Base-by-base conservation (phyloP, 352 stramenopile genomes). In the Aphanomyces euteiches region DNA sequence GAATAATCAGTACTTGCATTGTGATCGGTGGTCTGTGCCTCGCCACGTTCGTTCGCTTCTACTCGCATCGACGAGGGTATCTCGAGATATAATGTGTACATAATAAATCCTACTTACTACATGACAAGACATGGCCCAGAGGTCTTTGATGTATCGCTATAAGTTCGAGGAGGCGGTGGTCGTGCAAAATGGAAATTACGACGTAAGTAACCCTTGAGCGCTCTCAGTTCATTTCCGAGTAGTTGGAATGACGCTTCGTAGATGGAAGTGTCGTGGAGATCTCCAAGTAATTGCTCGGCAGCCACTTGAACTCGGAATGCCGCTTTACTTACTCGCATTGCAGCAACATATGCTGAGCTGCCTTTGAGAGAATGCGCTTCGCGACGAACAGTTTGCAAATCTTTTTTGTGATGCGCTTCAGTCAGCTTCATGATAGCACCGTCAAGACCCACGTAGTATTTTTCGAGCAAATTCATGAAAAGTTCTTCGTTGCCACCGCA, bases 281-380 rank as follows among this genome's bases (percentile, higher is more conserved):
- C 74, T 19, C 83, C 77, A n/a, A 88, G 67, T 7, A 90, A 48
- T 12, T 80, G 79, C n/a, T 94, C 86, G 38, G 81, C 89, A 1
- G 84, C 82, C 34, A 90, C 69, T 76, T 94, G 86, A 4, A 92
- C 83, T 19, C 86, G 86, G 79, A 88, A 94, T 6, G 86, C 84
- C 3, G 82, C 77, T 69, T 90, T 92, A n/a, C 84, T 92, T 36
- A 94, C 79, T 1, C 86, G 80, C 10, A 90, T 78, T 3, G 86
- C 86, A 15, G 86, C 86, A 0, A 88, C 86, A 56, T 94, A 94
- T 28, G 86, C 83, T 3, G 86, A 90, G 3, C 84, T 91, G 2
- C 86, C 86, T 59, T 94, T 94, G 10, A 94, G 72, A 12, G 86
- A 92, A 74, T 94, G 86, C 7, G 83, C 78, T 75, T 94, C 86